A percentile compares a stretch with the other conserved stretches of the same genome.
Evolutionary conservation across 2,329 filamentous ascomycete species (phyloP).

Genomic region (Zalaria obscura): DNA sequence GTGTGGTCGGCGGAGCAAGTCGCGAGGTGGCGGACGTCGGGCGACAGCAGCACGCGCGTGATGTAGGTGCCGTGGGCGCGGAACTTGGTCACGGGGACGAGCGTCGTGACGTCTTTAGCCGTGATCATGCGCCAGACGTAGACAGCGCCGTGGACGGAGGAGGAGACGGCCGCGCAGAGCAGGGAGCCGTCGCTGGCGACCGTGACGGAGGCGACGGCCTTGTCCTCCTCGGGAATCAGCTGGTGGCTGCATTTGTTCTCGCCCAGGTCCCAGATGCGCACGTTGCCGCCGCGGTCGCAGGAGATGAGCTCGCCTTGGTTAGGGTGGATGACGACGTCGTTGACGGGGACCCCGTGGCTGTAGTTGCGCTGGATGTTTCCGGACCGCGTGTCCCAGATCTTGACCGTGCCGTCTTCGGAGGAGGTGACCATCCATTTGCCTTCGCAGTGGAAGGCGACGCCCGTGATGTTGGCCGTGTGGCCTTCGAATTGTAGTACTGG

Average conservation of each 20-base stretch:
- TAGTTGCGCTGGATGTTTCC: slow-evolving; percentile 87
- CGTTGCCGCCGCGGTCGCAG: slow-evolving; percentile 83
- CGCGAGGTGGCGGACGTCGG: slow-evolving; percentile 85
- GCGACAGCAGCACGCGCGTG: slow-evolving; percentile 78
- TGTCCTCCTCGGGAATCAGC: slow-evolving; percentile 89
- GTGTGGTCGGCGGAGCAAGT: slow-evolving; percentile 92
- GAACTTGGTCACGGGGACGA: slow-evolving; percentile 80
- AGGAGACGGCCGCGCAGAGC: slow-evolving; percentile 65
- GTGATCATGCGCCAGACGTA: slow-evolving; percentile 95
- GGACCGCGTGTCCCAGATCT: slow-evolving; percentile 88
- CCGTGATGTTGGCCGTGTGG: slow-evolving; percentile 90
- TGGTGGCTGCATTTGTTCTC: slow-evolving; percentile 97
- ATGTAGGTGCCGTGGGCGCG: slow-evolving; percentile 85
- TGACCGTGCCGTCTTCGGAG: slow-evolving; percentile 90
- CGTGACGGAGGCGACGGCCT: slow-evolving; percentile 85
- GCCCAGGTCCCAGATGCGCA: slow-evolving; percentile 89
- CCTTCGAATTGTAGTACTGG: slow-evolving; percentile 89
- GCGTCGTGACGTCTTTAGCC: slow-evolving; percentile 64
- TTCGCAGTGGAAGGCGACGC: slow-evolving; percentile 94
- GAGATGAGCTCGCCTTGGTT: slow-evolving; percentile 98
- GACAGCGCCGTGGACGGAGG: slow-evolving; percentile 79
- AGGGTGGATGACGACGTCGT: slow-evolving; percentile 98
- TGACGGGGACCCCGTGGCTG: slow-evolving; percentile 74
- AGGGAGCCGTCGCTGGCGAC: slow-evolving; percentile 89
- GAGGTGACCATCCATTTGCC: slow-evolving; percentile 99